These are phyloP conservation scores for Pseudocercospora fuligena DNA, from an alignment of 2,329 filamentous ascomycete genomes.

Conservation along the genomic window DNA sequence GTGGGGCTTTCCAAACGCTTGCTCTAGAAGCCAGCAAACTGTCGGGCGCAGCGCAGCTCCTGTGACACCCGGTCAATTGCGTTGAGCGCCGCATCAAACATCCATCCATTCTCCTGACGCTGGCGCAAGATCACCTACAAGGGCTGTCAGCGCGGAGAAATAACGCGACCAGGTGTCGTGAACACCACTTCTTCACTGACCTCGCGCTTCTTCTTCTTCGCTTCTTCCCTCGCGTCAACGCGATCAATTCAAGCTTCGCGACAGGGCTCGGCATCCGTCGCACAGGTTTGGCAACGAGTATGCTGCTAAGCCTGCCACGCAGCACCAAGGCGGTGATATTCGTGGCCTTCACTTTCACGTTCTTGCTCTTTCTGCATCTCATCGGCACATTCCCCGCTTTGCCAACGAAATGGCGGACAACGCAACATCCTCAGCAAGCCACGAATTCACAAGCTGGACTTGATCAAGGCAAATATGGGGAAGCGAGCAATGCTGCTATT, in stretches of 20 bases:
- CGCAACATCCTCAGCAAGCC: neutral
- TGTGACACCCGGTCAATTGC: neutral
- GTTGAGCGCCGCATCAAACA: neutral
- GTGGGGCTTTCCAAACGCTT: conserved; percentile 5
- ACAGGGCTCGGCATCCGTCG: neutral
- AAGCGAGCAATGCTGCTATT: neutral
- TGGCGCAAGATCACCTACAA: neutral
- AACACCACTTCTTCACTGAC: neutral
- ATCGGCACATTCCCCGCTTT: conserved; percentile 8
- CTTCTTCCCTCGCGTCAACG: neutral
- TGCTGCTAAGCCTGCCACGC: conserved; percentile 23
- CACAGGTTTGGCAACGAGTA: neutral
- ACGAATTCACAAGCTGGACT: neutral
- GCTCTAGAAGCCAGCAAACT: neutral
- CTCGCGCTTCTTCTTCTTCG: neutral
- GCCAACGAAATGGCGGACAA: conserved; percentile 12
- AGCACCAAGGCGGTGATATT: conserved; percentile 18
- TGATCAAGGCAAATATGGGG: neutral
- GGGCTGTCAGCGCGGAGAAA: neutral
- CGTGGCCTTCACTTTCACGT: conserved; percentile 7
- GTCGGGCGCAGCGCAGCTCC: neutral
- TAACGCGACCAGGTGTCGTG: conserved; percentile 4
- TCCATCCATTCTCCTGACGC: conserved; percentile 7
- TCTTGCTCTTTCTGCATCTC: conserved; percentile 19
- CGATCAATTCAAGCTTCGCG: neutral